Percentiles rank a stretch among this genome's conserved stretches.
Conservation (phyloP, 2,329 filamentous ascomycete species). For the Paracorniculantispora psalliotae region DNA sequence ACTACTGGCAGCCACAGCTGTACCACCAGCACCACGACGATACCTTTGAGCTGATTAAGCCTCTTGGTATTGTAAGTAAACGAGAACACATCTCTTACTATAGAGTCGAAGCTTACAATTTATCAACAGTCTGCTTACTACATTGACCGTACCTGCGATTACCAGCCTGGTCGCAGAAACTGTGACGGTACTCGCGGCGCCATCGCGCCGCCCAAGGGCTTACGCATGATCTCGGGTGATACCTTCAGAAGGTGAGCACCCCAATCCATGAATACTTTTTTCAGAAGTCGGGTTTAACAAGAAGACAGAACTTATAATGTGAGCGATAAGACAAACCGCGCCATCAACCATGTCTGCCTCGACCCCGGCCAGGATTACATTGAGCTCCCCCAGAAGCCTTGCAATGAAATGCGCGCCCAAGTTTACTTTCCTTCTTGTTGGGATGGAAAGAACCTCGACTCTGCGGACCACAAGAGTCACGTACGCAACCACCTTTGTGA, state of each 20-base stretch:
- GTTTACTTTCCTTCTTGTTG: constrained; percentile 59
- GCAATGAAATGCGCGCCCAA: constrained; percentile 47
- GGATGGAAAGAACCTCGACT: constrained; percentile 54
- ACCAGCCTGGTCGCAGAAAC: constrained; percentile 20
- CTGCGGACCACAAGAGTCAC: constrained; percentile 50
- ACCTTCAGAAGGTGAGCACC: constrained; percentile 36
- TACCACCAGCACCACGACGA: constrained; percentile 48
- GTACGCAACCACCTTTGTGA: constrained; percentile 30
- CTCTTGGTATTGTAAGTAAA: constrained; percentile 23
- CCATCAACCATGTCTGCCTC: constrained; percentile 54
- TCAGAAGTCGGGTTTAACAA: not conserved
- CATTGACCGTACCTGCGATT: constrained; percentile 25
- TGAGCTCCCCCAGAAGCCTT: constrained; percentile 51
- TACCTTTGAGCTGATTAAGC: constrained; percentile 41
- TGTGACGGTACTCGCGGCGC: constrained; percentile 27
- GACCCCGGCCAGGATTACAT: constrained; percentile 40
- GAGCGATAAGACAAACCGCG: constrained; percentile 41
- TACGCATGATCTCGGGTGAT: constrained; percentile 63
- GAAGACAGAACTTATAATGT: constrained; percentile 34
- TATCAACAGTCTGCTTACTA: constrained; percentile 23
- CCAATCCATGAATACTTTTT: not conserved
- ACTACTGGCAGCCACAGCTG: constrained; percentile 64
- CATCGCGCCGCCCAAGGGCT: constrained; percentile 54
- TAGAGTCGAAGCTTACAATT: not conserved
- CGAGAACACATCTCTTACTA: not conserved